These are phyloP conservation scores for Penicillium waksmanii DNA, from an alignment of 495 filamentous ascomycete genomes.

Conservation along the genomic window DNA sequence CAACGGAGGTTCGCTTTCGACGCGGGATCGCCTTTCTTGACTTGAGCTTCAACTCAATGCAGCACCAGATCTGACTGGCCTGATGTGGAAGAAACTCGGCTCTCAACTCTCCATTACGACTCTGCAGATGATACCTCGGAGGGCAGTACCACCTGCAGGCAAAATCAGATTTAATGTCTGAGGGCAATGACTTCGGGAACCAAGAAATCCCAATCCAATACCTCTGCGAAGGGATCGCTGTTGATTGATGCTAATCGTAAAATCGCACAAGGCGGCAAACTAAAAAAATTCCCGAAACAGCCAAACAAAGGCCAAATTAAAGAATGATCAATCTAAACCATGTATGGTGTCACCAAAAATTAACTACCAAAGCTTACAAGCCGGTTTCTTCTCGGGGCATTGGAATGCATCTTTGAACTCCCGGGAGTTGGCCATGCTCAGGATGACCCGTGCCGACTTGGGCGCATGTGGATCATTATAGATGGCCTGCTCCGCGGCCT, in stretches of 20 bases:
- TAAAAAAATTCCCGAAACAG: background rate
- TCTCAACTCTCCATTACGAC: background rate
- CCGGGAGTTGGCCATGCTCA: slow-evolving; percentile 66
- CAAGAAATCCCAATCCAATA: background rate
- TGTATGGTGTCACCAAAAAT: background rate
- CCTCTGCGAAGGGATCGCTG: background rate
- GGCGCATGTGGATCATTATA: slow-evolving; percentile 70
- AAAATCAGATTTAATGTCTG: background rate
- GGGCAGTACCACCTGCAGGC: background rate
- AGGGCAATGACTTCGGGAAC: background rate
- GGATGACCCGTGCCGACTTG: slow-evolving; percentile 60
- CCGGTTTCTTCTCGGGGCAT: slow-evolving; percentile 65
- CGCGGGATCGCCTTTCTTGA: slow-evolving; percentile 12
- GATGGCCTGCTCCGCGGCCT: slow-evolving; percentile 57
- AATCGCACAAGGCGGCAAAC: background rate
- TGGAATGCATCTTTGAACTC: slow-evolving; percentile 70
- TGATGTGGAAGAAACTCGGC: slow-evolving; percentile 6
- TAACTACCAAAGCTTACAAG: slow-evolving; percentile 69
- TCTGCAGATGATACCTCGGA: slow-evolving; percentile 18
- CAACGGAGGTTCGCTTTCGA: slow-evolving; percentile 11
- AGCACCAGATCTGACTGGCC: background rate
- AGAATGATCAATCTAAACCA: background rate
- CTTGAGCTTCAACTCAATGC: slow-evolving; percentile 12
- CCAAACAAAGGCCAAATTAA: background rate
- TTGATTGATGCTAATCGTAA: slow-evolving; percentile 5